These are phyloP conservation scores for Mycena alexandri DNA, from an alignment of 768 basidiomycete species.

Conservation along the genomic window DNA sequence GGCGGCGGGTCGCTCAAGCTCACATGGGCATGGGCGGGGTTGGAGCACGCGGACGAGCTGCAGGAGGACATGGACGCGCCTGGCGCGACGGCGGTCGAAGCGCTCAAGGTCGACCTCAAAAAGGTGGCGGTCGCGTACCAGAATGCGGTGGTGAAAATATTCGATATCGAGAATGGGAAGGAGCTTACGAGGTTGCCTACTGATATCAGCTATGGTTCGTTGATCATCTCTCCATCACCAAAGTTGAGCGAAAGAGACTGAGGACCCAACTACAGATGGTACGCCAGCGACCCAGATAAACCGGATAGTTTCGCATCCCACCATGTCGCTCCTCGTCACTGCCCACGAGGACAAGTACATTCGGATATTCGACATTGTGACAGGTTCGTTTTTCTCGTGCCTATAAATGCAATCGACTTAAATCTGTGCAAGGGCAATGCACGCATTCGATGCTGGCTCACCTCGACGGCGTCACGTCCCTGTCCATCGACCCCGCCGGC, in stretches of 20 bases:
- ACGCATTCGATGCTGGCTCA: slow-evolving; percentile 93
- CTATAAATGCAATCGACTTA: slow-evolving; percentile 9
- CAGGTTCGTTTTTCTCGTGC: slow-evolving; percentile 65
- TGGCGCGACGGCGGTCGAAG: slow-evolving; percentile 87
- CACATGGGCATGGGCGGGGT: slow-evolving; percentile 84
- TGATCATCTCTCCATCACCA: not conserved
- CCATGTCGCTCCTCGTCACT: slow-evolving; percentile 87
- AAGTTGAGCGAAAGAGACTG: not conserved
- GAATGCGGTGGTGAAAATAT: slow-evolving; percentile 90
- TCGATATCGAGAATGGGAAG: slow-evolving; percentile 90
- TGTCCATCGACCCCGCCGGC: slow-evolving; percentile 89
- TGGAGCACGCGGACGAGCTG: slow-evolving; percentile 63
- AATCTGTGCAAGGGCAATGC: slow-evolving; percentile 72
- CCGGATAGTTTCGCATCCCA: slow-evolving; percentile 89
- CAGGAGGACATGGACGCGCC: slow-evolving; percentile 66
- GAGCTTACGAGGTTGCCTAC: slow-evolving; percentile 73
- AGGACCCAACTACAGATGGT: slow-evolving; percentile 63
- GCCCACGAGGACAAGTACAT: slow-evolving; percentile 96
- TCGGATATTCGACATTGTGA: slow-evolving; percentile 86
- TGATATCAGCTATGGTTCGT: slow-evolving; percentile 70
- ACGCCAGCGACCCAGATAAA: slow-evolving; percentile 86
- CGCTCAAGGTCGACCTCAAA: slow-evolving; percentile 84
- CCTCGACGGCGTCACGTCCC: slow-evolving; percentile 90
- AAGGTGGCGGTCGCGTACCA: slow-evolving; percentile 93
- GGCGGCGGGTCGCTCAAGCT: slow-evolving; percentile 75